These are phyloP conservation scores for Dillenia suffruticosa DNA, from an alignment of 164 flowering plant genomes.

Conservation along the genomic window DNA sequence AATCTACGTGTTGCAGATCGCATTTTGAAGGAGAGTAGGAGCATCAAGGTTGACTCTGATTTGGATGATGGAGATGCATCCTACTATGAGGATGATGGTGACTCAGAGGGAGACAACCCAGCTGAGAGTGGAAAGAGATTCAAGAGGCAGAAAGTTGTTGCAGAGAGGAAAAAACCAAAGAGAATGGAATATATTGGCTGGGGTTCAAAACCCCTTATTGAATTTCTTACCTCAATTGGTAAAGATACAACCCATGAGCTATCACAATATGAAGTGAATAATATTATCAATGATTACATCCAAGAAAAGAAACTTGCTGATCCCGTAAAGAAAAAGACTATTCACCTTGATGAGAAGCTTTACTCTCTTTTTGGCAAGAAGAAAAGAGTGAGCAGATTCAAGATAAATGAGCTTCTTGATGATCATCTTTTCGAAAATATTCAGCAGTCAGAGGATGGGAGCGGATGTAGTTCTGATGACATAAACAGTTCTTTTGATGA, in stretches of 20 bases:
- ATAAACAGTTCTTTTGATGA: conserved; percentile 21
- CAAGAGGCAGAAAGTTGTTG: conserved; percentile 6
- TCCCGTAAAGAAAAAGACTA: conserved; percentile 46
- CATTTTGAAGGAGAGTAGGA: conserved; percentile 30
- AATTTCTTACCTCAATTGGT: conserved; percentile 57
- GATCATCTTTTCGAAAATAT: conserved; percentile 52
- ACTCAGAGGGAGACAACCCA: neutral
- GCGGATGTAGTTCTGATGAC: conserved; percentile 22
- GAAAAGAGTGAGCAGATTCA: conserved; percentile 33
- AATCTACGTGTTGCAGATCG: conserved; percentile 37
- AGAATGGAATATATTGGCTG: conserved; percentile 58
- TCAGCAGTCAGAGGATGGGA: conserved; percentile 38
- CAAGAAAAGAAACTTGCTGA: conserved; percentile 40
- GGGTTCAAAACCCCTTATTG: conserved; percentile 64
- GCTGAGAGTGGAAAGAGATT: conserved; percentile 9
- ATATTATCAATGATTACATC: conserved; percentile 45
- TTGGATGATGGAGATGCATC: conserved; percentile 15
- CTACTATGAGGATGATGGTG: conserved; percentile 26
- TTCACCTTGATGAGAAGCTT: conserved; percentile 48
- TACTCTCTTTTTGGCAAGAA: conserved; percentile 43
- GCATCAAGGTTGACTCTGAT: conserved; percentile 11
- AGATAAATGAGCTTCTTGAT: conserved; percentile 38
- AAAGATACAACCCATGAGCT: conserved; percentile 37
- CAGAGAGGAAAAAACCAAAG: conserved; percentile 19
- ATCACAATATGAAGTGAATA: conserved; percentile 42